A percentile compares a stretch with the other conserved stretches of the same genome.
Conservation (phyloP, 495 filamentous ascomycete genomes). For the Penicillium pancosmium region DNA sequence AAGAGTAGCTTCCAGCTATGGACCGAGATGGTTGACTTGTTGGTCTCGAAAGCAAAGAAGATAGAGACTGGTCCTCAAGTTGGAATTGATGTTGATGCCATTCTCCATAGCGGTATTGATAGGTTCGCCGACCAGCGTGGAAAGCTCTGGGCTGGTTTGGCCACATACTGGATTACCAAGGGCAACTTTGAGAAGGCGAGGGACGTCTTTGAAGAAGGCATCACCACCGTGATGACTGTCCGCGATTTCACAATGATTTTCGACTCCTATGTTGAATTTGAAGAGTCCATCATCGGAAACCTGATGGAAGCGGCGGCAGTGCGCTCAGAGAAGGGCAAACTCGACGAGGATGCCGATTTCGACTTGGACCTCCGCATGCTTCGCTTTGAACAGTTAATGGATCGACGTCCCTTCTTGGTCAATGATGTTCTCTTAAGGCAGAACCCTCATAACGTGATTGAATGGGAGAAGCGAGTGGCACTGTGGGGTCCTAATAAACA, state of each 20-base stretch:
- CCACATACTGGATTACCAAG: conserved; percentile 94
- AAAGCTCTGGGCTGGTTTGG: conserved; percentile 94
- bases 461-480: conserved; percentile 95
- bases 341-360: conserved; percentile 87
- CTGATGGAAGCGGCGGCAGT: conserved; percentile 85
- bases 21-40: conserved; percentile 96
- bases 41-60: conserved; percentile 88
- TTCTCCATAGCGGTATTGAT: conserved; percentile 90
- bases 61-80: conserved; percentile 77
- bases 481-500: conserved; percentile 93
- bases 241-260: conserved; percentile 97
- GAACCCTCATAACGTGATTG: conserved; percentile 93
- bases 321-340: conserved; percentile 78
- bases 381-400: conserved; percentile 97
- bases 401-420: conserved; percentile 91
- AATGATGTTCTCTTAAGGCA: conserved; percentile 96
- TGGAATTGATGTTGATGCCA: conserved; percentile 89
- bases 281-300: conserved; percentile 90
- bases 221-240: conserved; percentile 99
- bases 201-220: conserved; percentile 95
- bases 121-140: conserved; percentile 94
- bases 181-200: conserved; percentile 89
- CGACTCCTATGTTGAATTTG: conserved; percentile 94
- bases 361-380: conserved; percentile 98
- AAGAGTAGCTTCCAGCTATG: conserved; percentile 96